These are phyloP conservation scores for Cenchrus americanus DNA, from an alignment of 176 grass and related monocot genomes.

Conservation along the genomic window DNA sequence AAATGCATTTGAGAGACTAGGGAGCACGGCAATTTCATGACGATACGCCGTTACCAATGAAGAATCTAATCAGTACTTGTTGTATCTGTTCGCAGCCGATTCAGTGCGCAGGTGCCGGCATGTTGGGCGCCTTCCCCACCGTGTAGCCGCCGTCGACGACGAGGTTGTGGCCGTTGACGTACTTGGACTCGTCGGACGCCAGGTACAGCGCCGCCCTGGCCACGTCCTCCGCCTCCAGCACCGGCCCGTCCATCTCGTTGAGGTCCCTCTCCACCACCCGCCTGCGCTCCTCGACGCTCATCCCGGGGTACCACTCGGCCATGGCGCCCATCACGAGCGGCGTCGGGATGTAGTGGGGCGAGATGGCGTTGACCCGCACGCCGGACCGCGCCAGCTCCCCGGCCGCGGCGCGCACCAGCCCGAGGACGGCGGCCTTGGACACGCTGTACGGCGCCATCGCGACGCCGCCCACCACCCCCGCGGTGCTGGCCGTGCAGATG, in stretches of 20 bases:
- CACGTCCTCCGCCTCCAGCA: constrained; percentile 51
- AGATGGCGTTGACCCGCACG: constrained; percentile 72
- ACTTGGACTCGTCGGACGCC: constrained; percentile 71
- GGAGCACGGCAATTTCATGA: no score
- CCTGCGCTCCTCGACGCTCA: constrained; percentile 5
- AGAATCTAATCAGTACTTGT: no score
- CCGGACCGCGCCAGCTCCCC: constrained; percentile 54
- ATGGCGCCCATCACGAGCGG: constrained; percentile 5
- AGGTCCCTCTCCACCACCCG: constrained; percentile 10
- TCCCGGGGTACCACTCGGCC: background rate
- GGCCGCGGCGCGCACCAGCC: constrained; percentile 42
- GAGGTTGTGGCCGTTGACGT: constrained; percentile 66
- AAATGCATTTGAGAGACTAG: no score
- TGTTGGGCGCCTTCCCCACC: constrained; percentile 19
- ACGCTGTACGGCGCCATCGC: background rate
- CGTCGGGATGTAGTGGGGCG: constrained; percentile 55
- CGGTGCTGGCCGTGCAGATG: constrained; percentile 55
- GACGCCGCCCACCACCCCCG: background rate
- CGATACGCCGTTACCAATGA: no score
- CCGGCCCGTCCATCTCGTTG: constrained; percentile 51
- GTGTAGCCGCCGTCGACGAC: constrained; percentile 65
- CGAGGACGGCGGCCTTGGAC: constrained; percentile 50
- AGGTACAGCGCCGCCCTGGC: constrained; percentile 58
- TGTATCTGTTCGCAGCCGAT: no score
- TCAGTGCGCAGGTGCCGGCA: background rate